Percentiles rank a stretch among this genome's conserved stretches.
Evolutionary conservation across 495 filamentous ascomycete genomes (phyloP).

Genomic region (Penicillium goetzii): DNA sequence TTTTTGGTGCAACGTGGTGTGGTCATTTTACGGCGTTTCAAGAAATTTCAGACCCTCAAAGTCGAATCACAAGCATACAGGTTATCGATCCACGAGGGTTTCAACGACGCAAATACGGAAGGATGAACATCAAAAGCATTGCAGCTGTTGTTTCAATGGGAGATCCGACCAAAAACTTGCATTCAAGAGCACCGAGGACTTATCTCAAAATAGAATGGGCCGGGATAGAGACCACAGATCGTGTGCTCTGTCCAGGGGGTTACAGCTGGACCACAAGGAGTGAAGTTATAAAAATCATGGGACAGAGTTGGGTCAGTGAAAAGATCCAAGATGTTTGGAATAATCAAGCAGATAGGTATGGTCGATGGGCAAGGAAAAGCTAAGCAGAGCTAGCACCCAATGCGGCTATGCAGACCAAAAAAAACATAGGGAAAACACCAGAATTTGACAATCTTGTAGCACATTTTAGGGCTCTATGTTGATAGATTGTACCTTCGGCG

Average conservation of each 20-base stretch:
- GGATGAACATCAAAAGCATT: constrained; percentile 3
- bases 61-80: neutral
- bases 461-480: neutral
- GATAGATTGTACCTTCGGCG: neutral
- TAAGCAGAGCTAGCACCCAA: neutral
- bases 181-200: neutral
- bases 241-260: neutral
- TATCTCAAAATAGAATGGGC: constrained; percentile 4
- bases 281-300: constrained; percentile 1
- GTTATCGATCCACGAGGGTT: neutral
- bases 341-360: neutral
- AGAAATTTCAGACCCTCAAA: constrained; percentile 4
- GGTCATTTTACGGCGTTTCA: neutral
- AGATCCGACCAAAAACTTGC: neutral
- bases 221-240: neutral
- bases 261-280: neutral
- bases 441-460: neutral
- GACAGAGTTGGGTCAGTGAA: neutral
- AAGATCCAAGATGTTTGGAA: neutral
- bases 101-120: neutral
- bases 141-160: constrained; percentile 2
- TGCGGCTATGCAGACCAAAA: too few species aligned
- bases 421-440: neutral
- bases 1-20: neutral
- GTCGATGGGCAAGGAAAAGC: neutral